Percentiles rank a stretch among this genome's conserved stretches.
These are phyloP conservation scores for Bidens hawaiensis DNA, from an alignment of 140 eudicot genomes.

Conservation along the genomic window DNA sequence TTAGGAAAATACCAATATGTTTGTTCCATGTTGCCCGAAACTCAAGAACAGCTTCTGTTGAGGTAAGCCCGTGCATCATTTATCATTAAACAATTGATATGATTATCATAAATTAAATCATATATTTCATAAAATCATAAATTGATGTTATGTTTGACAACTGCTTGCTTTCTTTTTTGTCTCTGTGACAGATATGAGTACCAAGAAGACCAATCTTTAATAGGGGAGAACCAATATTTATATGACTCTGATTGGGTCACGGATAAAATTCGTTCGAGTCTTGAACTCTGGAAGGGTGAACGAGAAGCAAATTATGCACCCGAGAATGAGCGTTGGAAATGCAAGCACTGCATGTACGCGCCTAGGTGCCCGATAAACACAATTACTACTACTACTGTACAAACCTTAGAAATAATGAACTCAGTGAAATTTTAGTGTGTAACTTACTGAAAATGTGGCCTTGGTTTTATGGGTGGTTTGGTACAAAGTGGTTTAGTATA, in stretches of 20 bases:
- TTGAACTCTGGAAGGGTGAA: slow-evolving; percentile 82
- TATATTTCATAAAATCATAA: no score
- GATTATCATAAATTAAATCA: neutral
- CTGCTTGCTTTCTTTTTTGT: neutral
- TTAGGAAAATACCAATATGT: slow-evolving; percentile 40
- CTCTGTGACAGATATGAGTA: slow-evolving; percentile 52
- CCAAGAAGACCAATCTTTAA: slow-evolving; percentile 64
- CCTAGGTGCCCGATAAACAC: slow-evolving; percentile 41
- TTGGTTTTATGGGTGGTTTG: neutral
- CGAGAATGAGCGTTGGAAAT: slow-evolving; percentile 73
- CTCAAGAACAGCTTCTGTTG: slow-evolving; percentile 68
- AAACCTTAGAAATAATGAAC: neutral
- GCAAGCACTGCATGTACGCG: slow-evolving; percentile 49
- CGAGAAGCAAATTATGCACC: slow-evolving; percentile 58
- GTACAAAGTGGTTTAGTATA: no score
- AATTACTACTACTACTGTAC: neutral
- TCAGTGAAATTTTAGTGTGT: neutral
- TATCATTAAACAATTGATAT: neutral
- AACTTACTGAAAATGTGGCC: neutral
- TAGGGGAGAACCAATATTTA: slow-evolving; percentile 49
- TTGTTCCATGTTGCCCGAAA: slow-evolving; percentile 52
- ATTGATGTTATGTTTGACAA: neutral
- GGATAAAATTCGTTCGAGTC: slow-evolving; percentile 39
- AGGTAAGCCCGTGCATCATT: slow-evolving; percentile 39
- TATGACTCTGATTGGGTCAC: slow-evolving; percentile 51